Evolutionary conservation across 768 basidiomycete species (phyloP).

Genomic region (Coprinopsis cinerea): DNA sequence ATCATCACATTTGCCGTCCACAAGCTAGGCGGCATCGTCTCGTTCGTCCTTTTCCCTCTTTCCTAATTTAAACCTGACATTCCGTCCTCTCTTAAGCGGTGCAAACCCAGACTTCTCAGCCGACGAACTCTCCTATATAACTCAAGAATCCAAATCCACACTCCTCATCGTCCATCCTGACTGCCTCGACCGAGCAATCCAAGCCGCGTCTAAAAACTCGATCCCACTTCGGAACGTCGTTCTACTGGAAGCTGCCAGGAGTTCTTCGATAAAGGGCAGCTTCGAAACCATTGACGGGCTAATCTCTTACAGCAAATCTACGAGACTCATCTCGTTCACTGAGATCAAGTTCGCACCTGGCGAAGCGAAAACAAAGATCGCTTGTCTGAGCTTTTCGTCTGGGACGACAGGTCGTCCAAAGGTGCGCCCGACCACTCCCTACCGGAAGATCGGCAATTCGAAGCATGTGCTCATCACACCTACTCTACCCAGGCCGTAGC

Average conservation of each 20-base stretch:
- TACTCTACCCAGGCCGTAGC: conserved; percentile 42
- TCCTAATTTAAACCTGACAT: background rate
- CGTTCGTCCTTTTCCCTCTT: conserved; percentile 33
- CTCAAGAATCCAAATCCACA: conserved; percentile 41
- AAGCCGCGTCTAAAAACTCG: conserved; percentile 32
- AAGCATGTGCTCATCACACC: background rate
- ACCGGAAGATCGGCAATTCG: background rate
- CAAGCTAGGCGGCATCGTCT: conserved; percentile 48
- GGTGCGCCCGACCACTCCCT: conserved; percentile 25
- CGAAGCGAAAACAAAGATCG: conserved; percentile 64
- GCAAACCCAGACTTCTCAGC: conserved; percentile 54
- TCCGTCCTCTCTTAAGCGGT: conserved; percentile 27
- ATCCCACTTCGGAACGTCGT: conserved; percentile 38
- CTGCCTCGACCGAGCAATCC: conserved; percentile 32
- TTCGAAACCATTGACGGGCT: background rate
- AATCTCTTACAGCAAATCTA: conserved; percentile 27
- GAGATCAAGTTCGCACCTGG: conserved; percentile 49
- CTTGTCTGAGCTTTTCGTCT: conserved; percentile 68
- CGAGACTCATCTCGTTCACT: conserved; percentile 31
- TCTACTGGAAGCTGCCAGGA: conserved; percentile 30
- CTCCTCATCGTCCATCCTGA: conserved; percentile 46
- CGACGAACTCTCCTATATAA: conserved; percentile 50
- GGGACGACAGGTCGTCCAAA: conserved; percentile 72
- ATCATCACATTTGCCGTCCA: conserved; percentile 53
- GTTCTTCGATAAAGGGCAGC: conserved; percentile 13